Conservation (phyloP, 192 early-diverging fungal genomes). For the Geranomyces michiganensis region DNA sequence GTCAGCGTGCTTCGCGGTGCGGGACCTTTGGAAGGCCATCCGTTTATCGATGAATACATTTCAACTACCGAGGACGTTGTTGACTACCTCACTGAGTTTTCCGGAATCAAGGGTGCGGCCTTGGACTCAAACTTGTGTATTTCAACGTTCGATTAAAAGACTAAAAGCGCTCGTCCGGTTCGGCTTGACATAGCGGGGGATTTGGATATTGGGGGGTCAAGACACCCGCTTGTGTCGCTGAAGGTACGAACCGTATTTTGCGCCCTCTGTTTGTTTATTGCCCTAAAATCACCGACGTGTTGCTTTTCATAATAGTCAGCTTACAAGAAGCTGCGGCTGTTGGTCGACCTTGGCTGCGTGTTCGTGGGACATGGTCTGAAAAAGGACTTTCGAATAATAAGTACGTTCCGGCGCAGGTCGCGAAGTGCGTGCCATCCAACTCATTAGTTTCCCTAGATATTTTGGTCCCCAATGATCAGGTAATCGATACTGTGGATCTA, state of each 20-base stretch:
- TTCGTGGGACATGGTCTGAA: slow-evolving; percentile 95
- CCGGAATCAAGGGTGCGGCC: slow-evolving; percentile 79
- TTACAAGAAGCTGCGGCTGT: slow-evolving; percentile 86
- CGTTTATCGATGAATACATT: slow-evolving; percentile 98
- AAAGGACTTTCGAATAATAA: slow-evolving; percentile 95
- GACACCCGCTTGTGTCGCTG: slow-evolving; percentile 80
- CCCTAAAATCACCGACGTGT: not conserved
- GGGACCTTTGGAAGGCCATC: slow-evolving; percentile 69
- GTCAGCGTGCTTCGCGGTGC: slow-evolving; percentile 87
- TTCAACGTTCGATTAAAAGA: too few relatives aligned
- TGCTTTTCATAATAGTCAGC: slow-evolving; percentile 51
- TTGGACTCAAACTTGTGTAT: not conserved
- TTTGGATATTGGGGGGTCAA: slow-evolving; percentile 71
- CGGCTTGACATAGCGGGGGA: slow-evolving; percentile 65
- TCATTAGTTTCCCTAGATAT: slow-evolving; percentile 64
- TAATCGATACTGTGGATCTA: slow-evolving; percentile 94
- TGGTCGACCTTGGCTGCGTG: slow-evolving; percentile 87
- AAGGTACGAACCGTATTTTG: slow-evolving; percentile 56
- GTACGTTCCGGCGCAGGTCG: slow-evolving; percentile 46
- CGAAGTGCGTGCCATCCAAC: slow-evolving; percentile 4
- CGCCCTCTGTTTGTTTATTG: too few relatives aligned
- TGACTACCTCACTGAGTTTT: slow-evolving; percentile 91
- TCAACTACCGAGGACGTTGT: slow-evolving; percentile 79
- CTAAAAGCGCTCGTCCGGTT: too few relatives aligned
- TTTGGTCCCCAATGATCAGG: slow-evolving; percentile 77